Percentiles rank a stretch among this genome's conserved stretches.
Evolutionary conservation across 2,329 filamentous ascomycete genomes (phyloP).

Genomic region (Fusarium sp.): DNA sequence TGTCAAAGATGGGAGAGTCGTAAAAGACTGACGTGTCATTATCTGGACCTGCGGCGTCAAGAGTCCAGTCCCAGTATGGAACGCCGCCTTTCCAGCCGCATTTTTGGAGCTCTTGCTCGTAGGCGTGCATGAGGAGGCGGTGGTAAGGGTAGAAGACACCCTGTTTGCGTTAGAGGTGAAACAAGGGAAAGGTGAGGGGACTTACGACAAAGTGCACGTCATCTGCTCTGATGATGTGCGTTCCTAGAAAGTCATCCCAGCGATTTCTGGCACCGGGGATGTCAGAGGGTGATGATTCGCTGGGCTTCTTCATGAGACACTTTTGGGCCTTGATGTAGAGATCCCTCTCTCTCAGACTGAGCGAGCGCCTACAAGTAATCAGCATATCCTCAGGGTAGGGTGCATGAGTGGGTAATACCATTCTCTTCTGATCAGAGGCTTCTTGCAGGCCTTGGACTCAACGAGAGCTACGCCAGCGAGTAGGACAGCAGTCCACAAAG

Average conservation of each 20-base stretch:
- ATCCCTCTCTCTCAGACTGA: constrained; percentile 13
- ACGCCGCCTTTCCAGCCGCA: constrained; percentile 42
- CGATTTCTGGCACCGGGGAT: constrained; percentile 23
- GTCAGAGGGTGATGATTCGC: constrained; percentile 10
- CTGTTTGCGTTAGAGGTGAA: neutral
- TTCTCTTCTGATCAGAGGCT: constrained; percentile 24
- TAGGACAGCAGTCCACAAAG: constrained; percentile 14
- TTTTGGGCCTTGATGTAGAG: constrained; percentile 35
- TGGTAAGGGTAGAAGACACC: constrained; percentile 33
- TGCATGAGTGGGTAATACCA: neutral
- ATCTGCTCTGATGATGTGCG: constrained; percentile 31
- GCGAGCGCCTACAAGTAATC: constrained; percentile 7
- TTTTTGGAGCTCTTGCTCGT: constrained; percentile 39
- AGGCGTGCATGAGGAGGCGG: constrained; percentile 29
- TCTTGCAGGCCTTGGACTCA: constrained; percentile 12
- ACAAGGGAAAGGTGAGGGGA: rapidly evolving
- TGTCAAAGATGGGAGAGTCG: constrained; percentile 48
- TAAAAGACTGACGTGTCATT: constrained; percentile 29
- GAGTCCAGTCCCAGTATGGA: constrained; percentile 42
- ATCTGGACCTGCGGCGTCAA: constrained; percentile 26
- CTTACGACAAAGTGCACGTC: constrained; percentile 29
- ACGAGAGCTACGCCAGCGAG: constrained; percentile 6
- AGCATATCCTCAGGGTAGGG: rapidly evolving
- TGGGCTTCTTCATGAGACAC: constrained; percentile 27
- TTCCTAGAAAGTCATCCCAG: constrained; percentile 34